Evolutionary conservation across 208 protist species (phyloP).

Genomic region (Angomonas deanei): DNA sequence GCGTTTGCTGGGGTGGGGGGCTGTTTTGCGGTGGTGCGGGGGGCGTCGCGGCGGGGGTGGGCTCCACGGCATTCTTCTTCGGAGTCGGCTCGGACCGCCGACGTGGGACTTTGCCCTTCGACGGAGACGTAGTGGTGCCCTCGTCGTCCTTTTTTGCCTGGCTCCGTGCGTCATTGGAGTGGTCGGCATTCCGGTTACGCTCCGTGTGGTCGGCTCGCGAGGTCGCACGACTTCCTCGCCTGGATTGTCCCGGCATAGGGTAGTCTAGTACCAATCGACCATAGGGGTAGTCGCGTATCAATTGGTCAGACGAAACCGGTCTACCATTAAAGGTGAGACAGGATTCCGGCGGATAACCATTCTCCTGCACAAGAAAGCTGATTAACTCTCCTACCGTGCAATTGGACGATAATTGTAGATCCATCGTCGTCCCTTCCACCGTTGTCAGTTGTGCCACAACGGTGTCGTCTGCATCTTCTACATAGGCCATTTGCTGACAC

Average conservation of each 20-base stretch:
- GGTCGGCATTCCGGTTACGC: too few relatives aligned
- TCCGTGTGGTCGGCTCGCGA: background rate
- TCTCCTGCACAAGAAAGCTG: conserved; percentile 57
- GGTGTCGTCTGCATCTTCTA: conserved; percentile 17
- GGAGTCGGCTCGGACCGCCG: too few relatives aligned
- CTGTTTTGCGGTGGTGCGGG: too few relatives aligned
- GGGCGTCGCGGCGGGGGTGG: background rate
- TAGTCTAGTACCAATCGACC: conserved; percentile 59
- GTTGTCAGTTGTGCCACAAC: conserved; percentile 54
- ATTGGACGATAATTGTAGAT: conserved; percentile 35
- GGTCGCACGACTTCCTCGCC: background rate
- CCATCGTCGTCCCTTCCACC: conserved; percentile 64
- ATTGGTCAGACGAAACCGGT: conserved; percentile 15
- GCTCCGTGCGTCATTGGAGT: too few relatives aligned
- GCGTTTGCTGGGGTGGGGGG: background rate
- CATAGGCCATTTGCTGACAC: conserved; percentile 33
- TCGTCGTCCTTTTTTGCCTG: too few relatives aligned
- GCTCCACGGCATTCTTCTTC: too few relatives aligned
- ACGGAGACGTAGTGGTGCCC: too few relatives aligned
- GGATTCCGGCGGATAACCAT: conserved; percentile 52
- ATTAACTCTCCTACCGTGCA: conserved; percentile 60
- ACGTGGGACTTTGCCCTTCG: too few relatives aligned
- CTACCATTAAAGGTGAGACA: conserved; percentile 31
- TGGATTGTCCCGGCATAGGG: background rate
- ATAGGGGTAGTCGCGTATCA: conserved; percentile 56